Percentiles rank a stretch among this genome's conserved stretches.
These are phyloP conservation scores for Chloranthus sessilifolius DNA, from an alignment of 164 flowering plant genomes.

Conservation along the genomic window DNA sequence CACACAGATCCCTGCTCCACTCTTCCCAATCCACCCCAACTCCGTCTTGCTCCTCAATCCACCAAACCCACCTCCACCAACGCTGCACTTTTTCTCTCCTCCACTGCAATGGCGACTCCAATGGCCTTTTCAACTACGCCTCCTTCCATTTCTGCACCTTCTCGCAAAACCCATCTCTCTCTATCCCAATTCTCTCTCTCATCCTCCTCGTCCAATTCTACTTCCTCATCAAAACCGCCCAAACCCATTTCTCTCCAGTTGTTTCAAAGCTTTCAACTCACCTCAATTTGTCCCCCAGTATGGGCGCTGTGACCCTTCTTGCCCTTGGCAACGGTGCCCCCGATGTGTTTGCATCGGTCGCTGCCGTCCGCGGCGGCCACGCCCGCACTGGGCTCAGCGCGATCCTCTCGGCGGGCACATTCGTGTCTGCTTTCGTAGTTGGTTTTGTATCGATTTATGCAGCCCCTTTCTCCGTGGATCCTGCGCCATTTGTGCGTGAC, in stretches of 20 bases:
- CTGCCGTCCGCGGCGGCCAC: constrained; percentile 71
- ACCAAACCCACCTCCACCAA: constrained; percentile 12
- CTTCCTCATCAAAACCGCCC: constrained; percentile 81
- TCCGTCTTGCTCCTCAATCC: constrained; percentile 29
- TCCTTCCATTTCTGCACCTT: constrained; percentile 69
- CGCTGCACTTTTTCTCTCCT: constrained; percentile 29
- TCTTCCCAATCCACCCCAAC: constrained; percentile 5
- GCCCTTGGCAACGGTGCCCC: constrained; percentile 97
- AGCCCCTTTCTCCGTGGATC: constrained; percentile 66
- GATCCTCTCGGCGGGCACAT: constrained; percentile 78
- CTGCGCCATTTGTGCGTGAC: constrained; percentile 75
- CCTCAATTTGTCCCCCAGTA: constrained; percentile 63
- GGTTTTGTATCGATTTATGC: constrained; percentile 90
- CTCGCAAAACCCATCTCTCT: constrained; percentile 30
- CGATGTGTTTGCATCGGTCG: constrained; percentile 79
- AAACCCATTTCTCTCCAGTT: constrained; percentile 67
- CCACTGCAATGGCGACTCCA: constrained; percentile 26
- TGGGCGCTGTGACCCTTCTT: constrained; percentile 93
- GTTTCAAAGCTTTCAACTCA: constrained; percentile 60
- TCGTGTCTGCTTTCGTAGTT: constrained; percentile 88
- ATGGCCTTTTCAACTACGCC: constrained; percentile 59
- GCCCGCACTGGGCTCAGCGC: constrained; percentile 89
- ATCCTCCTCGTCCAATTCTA: constrained; percentile 68
- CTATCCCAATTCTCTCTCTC: constrained; percentile 52
- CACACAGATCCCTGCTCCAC: constrained; percentile 39